A percentile compares a stretch with the other conserved stretches of the same genome.
These are phyloP conservation scores for Neurospora intermedia DNA, from an alignment of 495 filamentous ascomycete species.

Conservation along the genomic window DNA sequence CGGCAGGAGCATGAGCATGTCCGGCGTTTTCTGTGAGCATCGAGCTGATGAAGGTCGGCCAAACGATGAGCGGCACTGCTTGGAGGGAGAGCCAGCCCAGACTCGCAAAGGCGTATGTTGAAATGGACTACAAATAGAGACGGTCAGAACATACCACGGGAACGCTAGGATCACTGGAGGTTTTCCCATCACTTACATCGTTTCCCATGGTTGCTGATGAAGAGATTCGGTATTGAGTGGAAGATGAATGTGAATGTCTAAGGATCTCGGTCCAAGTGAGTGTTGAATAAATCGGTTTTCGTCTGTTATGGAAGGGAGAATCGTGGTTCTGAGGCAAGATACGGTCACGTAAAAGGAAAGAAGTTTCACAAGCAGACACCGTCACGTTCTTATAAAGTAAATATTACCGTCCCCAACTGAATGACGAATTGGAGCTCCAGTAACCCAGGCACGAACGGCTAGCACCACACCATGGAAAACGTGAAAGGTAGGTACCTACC, in stretches of 20 bases:
- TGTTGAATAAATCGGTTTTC: neutral
- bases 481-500: neutral
- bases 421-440: neutral
- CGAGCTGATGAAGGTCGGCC: slow-evolving; percentile 55
- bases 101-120: slow-evolving; percentile 54
- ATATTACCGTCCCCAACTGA: neutral
- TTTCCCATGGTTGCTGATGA: neutral
- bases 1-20: neutral
- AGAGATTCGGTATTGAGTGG: neutral
- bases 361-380: neutral
- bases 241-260: neutral
- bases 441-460: neutral
- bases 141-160: neutral
- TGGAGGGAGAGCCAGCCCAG: slow-evolving; percentile 58
- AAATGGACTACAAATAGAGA: slow-evolving; percentile 42
- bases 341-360: neutral
- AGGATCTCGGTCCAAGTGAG: neutral
- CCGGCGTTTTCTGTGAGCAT: neutral
- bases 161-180: neutral
- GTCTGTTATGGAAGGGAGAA: neutral
- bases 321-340: neutral
- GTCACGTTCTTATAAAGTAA: neutral
- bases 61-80: slow-evolving; percentile 49
- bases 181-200: neutral
- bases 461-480: neutral